Conservation (phyloP, 163 green algal genomes). For the Prototheca wickerhamii region DNA sequence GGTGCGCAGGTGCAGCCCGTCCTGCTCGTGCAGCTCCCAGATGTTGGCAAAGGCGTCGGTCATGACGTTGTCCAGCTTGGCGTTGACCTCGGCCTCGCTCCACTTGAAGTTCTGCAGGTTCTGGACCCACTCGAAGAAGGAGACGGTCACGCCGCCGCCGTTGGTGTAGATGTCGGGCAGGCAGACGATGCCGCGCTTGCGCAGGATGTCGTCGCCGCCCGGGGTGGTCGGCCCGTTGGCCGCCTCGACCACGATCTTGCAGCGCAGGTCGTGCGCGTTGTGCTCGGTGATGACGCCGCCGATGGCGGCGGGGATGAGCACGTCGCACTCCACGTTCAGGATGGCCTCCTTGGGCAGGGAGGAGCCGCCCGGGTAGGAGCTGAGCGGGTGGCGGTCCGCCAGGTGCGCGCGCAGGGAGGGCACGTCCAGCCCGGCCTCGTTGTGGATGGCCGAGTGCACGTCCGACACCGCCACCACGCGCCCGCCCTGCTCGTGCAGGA, state of each 20-base stretch:
- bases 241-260: conserved; percentile 72
- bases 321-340: conserved; percentile 67
- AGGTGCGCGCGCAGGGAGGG: conserved; percentile 54
- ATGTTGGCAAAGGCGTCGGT: conserved; percentile 71
- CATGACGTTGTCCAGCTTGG: conserved; percentile 71
- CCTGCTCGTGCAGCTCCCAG: conserved; percentile 61
- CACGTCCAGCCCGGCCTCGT: conserved; percentile 68
- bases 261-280: conserved; percentile 53
- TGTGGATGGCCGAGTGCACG: conserved; percentile 48
- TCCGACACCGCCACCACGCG: conserved; percentile 68
- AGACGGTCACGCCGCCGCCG: conserved; percentile 76
- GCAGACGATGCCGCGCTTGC: conserved; percentile 66
- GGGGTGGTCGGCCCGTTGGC: conserved; percentile 84
- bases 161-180: conserved; percentile 92
- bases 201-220: conserved; percentile 62
- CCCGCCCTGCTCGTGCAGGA: conserved; percentile 67
- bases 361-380: conserved; percentile 37
- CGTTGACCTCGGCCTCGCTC: conserved; percentile 80
- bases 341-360: conserved; percentile 49
- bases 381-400: conserved; percentile 23
- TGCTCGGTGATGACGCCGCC: conserved; percentile 71
- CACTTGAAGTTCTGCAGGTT: conserved; percentile 94
- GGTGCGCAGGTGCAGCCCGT: conserved; percentile 67
- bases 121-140: conserved; percentile 80
- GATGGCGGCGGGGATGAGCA: conserved; percentile 87